Evolutionary conservation across 257 asterid species (phyloP).

Genomic region (Solanum bulbocastanum): DNA sequence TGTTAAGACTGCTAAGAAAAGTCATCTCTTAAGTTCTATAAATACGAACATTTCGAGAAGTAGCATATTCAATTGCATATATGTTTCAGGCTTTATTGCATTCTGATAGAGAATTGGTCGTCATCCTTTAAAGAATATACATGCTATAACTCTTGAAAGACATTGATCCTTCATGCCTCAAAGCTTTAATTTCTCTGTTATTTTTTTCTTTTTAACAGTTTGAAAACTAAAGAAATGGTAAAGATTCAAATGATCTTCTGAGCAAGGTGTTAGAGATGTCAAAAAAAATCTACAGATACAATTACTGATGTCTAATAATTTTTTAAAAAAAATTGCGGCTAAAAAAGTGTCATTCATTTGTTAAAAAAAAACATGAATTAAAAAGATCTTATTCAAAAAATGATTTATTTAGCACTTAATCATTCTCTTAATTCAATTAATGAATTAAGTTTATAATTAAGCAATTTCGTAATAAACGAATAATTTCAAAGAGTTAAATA

Average conservation of each 20-base stretch:
- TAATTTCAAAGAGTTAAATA: background rate
- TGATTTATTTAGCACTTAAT: background rate
- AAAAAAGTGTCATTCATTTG: background rate
- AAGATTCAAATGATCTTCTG: background rate
- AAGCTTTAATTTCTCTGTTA: too few species aligned
- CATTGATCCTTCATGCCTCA: background rate
- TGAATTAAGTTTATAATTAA: too few species aligned
- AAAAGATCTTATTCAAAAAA: too few species aligned
- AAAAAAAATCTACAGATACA: too few species aligned
- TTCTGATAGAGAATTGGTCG: background rate
- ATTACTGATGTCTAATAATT: too few species aligned
- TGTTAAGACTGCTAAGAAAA: too few species aligned
- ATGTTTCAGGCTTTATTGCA: background rate
- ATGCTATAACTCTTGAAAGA: background rate
- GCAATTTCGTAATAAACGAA: background rate
- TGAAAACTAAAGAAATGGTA: too few species aligned
- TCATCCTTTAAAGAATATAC: background rate
- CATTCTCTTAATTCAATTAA: background rate
- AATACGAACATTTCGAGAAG: background rate
- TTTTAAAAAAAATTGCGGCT: rapidly evolving
- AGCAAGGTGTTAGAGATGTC: background rate
- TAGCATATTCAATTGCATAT: background rate
- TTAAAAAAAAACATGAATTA: too few species aligned
- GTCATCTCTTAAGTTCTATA: background rate
- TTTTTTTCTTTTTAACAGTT: background rate